A percentile compares a stretch with the other conserved stretches of the same genome.
These are phyloP conservation scores for Chlorella variabilis DNA, from an alignment of 163 green algal species.

Conservation along the genomic window DNA sequence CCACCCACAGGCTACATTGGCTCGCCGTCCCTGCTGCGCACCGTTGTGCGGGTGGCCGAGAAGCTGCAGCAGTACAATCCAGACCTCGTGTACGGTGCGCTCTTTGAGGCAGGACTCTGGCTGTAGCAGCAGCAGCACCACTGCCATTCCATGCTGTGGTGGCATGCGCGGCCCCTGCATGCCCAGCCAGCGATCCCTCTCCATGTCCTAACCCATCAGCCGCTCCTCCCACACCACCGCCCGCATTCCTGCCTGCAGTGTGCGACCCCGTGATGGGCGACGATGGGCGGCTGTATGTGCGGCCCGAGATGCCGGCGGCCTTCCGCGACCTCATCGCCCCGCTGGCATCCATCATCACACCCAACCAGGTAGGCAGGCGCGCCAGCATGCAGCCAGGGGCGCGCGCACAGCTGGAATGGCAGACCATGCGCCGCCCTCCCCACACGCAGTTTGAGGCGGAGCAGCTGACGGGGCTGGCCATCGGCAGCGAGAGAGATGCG, in stretches of 20 bases:
- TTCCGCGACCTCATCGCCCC: slow-evolving; percentile 72
- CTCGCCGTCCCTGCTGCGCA: slow-evolving; percentile 77
- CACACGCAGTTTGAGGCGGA: slow-evolving; percentile 87
- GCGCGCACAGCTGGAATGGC: too few relatives aligned
- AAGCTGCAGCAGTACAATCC: slow-evolving; percentile 72
- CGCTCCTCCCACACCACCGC: too few relatives aligned
- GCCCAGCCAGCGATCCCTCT: too few relatives aligned
- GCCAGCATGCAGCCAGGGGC: too few relatives aligned
- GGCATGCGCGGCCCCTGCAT: too few relatives aligned
- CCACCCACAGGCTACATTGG: slow-evolving; percentile 91
- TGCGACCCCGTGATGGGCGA: slow-evolving; percentile 95
- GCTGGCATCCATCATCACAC: slow-evolving; percentile 82
- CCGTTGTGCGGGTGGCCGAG: slow-evolving; percentile 69
- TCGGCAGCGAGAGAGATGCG: slow-evolving; percentile 63
- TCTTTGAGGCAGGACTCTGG: not conserved
- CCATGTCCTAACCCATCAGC: too few relatives aligned
- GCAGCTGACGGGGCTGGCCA: slow-evolving; percentile 73
- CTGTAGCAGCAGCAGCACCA: not conserved
- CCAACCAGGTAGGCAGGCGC: slow-evolving; percentile 70
- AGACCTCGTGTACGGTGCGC: slow-evolving; percentile 78
- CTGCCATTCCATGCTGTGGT: too few relatives aligned
- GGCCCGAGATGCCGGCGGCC: slow-evolving; percentile 67
- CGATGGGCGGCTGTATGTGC: slow-evolving; percentile 86
- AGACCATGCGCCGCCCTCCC: too few relatives aligned
- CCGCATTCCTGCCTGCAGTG: slow-evolving; percentile 46